phyloP scores from a whole-genome alignment of 306 rosid species.

The Quercus variabilis region DNA sequence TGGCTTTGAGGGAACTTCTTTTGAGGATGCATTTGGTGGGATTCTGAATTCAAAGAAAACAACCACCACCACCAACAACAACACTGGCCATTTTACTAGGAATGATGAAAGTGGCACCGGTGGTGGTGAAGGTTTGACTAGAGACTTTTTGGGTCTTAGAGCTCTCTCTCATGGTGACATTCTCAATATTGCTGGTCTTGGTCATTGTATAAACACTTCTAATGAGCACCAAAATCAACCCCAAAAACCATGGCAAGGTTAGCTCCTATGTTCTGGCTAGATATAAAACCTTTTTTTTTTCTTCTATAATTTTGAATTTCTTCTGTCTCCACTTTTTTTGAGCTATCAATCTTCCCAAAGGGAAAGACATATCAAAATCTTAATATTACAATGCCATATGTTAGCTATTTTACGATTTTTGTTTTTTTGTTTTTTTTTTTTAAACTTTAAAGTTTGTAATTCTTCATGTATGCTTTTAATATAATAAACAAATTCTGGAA shows the following conservation, averaged over 20 bases:
- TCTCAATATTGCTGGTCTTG: slow-evolving; percentile 65
- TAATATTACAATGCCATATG: slow-evolving; percentile 24
- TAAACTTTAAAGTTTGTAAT: not conserved
- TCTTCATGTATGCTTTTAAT: not conserved
- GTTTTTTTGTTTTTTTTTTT: not conserved
- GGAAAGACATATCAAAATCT: slow-evolving; percentile 34
- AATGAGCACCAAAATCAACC: slow-evolving; percentile 48
- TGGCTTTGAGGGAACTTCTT: slow-evolving; percentile 46
- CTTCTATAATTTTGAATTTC: slow-evolving; percentile 10
- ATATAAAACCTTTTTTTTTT: slow-evolving; percentile 5
- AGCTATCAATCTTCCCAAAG: slow-evolving; percentile 40
- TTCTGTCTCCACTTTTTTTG: not conserved
- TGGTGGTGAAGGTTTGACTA: slow-evolving; percentile 57
- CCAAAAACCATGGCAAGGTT: slow-evolving; percentile 81
- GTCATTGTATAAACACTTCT: slow-evolving; percentile 49
- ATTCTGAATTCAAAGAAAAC: slow-evolving; percentile 28
- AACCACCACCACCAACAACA: not conserved
- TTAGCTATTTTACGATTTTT: slow-evolving; percentile 1
- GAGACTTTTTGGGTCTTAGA: slow-evolving; percentile 88
- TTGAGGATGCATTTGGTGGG: slow-evolving; percentile 63
- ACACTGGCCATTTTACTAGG: not conserved
- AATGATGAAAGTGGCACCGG: not conserved
- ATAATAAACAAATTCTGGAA: not conserved
- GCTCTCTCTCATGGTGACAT: slow-evolving; percentile 69
- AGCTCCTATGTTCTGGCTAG: slow-evolving; percentile 2